phyloP scores from a whole-genome alignment of 495 filamentous ascomycete species.

The Jackrogersella minutella region DNA sequence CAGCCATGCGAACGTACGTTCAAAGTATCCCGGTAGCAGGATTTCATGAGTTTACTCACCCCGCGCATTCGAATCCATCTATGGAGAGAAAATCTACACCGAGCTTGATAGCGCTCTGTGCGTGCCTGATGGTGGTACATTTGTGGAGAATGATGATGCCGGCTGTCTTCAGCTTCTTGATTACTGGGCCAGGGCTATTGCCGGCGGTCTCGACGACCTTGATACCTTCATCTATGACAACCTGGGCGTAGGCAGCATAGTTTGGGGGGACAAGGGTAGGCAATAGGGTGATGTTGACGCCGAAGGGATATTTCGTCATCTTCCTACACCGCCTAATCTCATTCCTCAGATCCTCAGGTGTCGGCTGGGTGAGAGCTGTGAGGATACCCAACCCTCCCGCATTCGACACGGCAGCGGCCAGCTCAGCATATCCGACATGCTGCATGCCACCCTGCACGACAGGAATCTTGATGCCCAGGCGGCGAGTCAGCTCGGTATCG shows the following conservation, averaged over 20 bases:
- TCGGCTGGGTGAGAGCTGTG: constrained; percentile 94
- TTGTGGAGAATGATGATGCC: constrained; percentile 88
- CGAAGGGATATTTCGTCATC: constrained; percentile 91
- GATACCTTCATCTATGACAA: constrained; percentile 92
- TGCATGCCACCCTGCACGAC: constrained; percentile 98
- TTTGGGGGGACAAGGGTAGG: constrained; percentile 88
- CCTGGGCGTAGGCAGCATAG: constrained; percentile 90
- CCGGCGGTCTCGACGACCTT: constrained; percentile 96
- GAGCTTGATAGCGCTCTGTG: constrained; percentile 88
- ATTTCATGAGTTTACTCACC: constrained; percentile 60
- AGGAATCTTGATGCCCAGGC: constrained; percentile 89
- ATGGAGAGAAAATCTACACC: constrained; percentile 97
- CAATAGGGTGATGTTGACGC: constrained; percentile 94
- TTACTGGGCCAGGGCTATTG: constrained; percentile 91
- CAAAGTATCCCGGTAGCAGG: constrained; percentile 7
- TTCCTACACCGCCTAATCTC: constrained; percentile 88
- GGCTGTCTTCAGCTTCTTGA: constrained; percentile 84
- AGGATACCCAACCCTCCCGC: constrained; percentile 93
- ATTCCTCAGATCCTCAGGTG: constrained; percentile 88
- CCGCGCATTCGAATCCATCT: constrained; percentile 97
- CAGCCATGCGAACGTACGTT: constrained; percentile 19
- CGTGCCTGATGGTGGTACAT: constrained; percentile 96
- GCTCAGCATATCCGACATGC: constrained; percentile 80
- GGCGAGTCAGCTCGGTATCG: constrained; percentile 86
- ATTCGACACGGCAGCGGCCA: constrained; percentile 92